These are phyloP conservation scores for Hypoxylon sp. DNA, from an alignment of 2,329 filamentous ascomycete species.

Conservation along the genomic window DNA sequence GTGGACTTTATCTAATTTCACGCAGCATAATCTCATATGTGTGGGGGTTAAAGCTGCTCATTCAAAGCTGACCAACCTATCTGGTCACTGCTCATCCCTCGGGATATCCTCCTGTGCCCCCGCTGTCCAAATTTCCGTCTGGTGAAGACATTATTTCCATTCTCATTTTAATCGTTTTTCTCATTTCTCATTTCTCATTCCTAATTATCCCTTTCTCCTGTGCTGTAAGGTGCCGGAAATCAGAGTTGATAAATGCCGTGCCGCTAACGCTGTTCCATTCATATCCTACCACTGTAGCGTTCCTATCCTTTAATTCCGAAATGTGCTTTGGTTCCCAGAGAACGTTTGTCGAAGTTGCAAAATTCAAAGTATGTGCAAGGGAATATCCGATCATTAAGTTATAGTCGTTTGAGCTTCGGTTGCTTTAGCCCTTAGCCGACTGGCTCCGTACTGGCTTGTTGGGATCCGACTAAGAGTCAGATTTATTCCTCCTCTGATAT, in stretches of 20 bases:
- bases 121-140: too few relatives aligned
- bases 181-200: background rate
- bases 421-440: background rate
- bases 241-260: background rate
- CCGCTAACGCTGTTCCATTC: background rate
- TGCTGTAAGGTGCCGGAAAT: background rate
- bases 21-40: background rate
- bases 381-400: background rate
- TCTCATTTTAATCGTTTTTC: background rate
- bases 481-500: background rate
- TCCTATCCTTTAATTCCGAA: background rate
- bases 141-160: too few relatives aligned
- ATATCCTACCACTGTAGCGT: background rate
- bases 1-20: background rate
- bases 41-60: background rate
- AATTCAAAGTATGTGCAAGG: background rate
- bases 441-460: background rate
- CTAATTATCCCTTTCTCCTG: background rate
- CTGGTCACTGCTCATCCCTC: background rate
- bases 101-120: background rate
- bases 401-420: background rate
- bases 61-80: background rate
- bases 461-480: background rate
- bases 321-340: background rate
- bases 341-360: background rate